These are phyloP conservation scores for Lasiodiplodia hormozganensis DNA, from an alignment of 2,329 filamentous ascomycete species.

Conservation along the genomic window DNA sequence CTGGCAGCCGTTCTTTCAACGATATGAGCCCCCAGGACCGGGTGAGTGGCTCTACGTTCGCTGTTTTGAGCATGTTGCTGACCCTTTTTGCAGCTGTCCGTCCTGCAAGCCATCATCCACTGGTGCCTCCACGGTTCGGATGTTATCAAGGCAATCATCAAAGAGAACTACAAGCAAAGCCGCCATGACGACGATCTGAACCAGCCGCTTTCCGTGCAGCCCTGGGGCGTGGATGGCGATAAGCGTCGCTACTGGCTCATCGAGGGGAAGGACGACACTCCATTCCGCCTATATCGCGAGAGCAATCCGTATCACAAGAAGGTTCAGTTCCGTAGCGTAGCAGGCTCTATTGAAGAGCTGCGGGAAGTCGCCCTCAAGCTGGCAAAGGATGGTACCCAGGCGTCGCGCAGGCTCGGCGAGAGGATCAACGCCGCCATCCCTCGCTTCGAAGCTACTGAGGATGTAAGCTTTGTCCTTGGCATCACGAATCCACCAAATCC, in stretches of 20 bases:
- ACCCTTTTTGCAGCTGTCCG: slow-evolving; percentile 67
- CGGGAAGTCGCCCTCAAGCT: slow-evolving; percentile 77
- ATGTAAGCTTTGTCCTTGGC: slow-evolving; percentile 61
- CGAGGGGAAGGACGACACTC: slow-evolving; percentile 91
- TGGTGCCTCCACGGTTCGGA: slow-evolving; percentile 94
- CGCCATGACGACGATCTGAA: slow-evolving; percentile 81
- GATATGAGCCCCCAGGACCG: slow-evolving; percentile 82
- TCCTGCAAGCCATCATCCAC: slow-evolving; percentile 81
- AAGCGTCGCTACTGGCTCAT: slow-evolving; percentile 93
- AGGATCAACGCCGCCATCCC: slow-evolving; percentile 82
- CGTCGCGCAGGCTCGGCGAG: slow-evolving; percentile 77
- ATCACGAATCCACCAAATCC: background rate
- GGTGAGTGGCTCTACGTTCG: slow-evolving; percentile 60
- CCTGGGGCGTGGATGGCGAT: slow-evolving; percentile 88
- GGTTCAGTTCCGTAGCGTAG: slow-evolving; percentile 91
- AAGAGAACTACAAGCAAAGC: slow-evolving; percentile 85
- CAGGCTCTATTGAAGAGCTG: slow-evolving; percentile 87
- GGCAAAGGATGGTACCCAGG: slow-evolving; percentile 78
- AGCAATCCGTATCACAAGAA: slow-evolving; percentile 80
- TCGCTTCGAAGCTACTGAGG: slow-evolving; percentile 90
- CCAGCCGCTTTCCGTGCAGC: slow-evolving; percentile 86
- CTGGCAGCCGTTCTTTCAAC: slow-evolving; percentile 80
- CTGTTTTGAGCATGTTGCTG: slow-evolving; percentile 32
- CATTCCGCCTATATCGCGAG: slow-evolving; percentile 92
- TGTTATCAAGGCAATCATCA: slow-evolving; percentile 78